phyloP scores from a whole-genome alignment of 306 rosid genomes.

The Lablab purpureus region DNA sequence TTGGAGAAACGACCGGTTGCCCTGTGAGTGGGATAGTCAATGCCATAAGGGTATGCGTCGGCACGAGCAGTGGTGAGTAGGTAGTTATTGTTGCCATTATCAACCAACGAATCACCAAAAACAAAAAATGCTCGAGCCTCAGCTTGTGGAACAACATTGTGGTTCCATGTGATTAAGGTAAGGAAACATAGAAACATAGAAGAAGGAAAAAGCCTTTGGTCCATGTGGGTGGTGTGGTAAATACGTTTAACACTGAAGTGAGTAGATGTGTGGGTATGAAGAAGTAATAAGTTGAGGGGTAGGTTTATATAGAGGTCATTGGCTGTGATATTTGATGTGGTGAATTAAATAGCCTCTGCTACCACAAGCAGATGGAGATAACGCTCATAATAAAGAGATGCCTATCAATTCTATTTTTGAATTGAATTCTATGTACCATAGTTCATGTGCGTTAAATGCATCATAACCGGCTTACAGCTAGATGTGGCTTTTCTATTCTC shows the following conservation, averaged over 20 bases:
- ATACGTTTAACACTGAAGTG: neutral
- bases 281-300: neutral
- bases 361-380: conserved; percentile 36
- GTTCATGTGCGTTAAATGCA: conserved; percentile 43
- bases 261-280: conserved; percentile 1
- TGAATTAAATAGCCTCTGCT: conserved; percentile 47
- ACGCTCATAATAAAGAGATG: conserved; percentile 19
- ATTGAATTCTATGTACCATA: conserved; percentile 31
- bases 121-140: conserved; percentile 76
- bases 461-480: conserved; percentile 4
- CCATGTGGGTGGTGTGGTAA: conserved; percentile 35
- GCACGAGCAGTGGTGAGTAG: conserved; percentile 89
- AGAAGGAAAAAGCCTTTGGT: conserved; percentile 20
- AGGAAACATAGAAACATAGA: neutral
- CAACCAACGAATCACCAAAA: conserved; percentile 92
- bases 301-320: conserved; percentile 45
- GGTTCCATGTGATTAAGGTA: neutral
- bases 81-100: conserved; percentile 88
- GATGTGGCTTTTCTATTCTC: neutral
- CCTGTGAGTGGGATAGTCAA: conserved; percentile 75
- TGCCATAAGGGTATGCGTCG: conserved; percentile 80
- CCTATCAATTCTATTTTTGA: neutral
- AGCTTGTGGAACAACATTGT: conserved; percentile 22
- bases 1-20: conserved; percentile 87
- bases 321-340: conserved; percentile 35